Conservation (phyloP, 371 early-diverging fungal genomes). For the Coemansia sp. region DNA sequence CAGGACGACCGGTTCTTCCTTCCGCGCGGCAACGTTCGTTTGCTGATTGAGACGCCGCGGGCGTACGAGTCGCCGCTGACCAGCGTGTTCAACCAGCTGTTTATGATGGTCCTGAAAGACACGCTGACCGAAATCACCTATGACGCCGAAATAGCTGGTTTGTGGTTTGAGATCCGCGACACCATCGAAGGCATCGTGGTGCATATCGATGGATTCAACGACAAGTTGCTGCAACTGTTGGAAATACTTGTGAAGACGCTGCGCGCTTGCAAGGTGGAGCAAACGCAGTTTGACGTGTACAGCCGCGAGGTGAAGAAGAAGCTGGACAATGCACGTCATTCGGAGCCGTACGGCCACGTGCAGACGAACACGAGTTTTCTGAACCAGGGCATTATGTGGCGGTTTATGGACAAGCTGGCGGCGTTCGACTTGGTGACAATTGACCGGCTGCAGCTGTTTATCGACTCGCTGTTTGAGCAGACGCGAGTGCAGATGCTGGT, state of each 20-base stretch:
- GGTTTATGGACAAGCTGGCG: conserved; percentile 73
- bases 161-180: conserved; percentile 69
- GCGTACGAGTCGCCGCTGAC: conserved; percentile 64
- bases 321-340: conserved; percentile 31
- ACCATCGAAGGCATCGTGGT: conserved; percentile 68
- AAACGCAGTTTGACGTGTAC: conserved; percentile 68
- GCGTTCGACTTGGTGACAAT: conserved; percentile 62
- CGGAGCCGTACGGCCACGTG: conserved; percentile 60
- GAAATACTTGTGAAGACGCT: conserved; percentile 70
- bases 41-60: conserved; percentile 57
- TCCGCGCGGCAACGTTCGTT: conserved; percentile 41
- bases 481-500: conserved; percentile 76
- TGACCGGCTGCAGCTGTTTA: conserved; percentile 71
- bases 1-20: conserved; percentile 83
- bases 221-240: conserved; percentile 74
- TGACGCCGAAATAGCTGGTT: conserved; percentile 85
- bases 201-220: conserved; percentile 77
- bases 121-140: conserved; percentile 80
- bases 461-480: conserved; percentile 65
- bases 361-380: conserved; percentile 71
- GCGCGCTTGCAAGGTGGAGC: conserved; percentile 62
- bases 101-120: conserved; percentile 75
- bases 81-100: conserved; percentile 62
- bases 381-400: conserved; percentile 80
- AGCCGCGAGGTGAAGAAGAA: conserved; percentile 59